Percentiles rank a stretch among this genome's conserved stretches.
phyloP scores from a whole-genome alignment of 306 rosid species.

The Benincasa hispida region DNA sequence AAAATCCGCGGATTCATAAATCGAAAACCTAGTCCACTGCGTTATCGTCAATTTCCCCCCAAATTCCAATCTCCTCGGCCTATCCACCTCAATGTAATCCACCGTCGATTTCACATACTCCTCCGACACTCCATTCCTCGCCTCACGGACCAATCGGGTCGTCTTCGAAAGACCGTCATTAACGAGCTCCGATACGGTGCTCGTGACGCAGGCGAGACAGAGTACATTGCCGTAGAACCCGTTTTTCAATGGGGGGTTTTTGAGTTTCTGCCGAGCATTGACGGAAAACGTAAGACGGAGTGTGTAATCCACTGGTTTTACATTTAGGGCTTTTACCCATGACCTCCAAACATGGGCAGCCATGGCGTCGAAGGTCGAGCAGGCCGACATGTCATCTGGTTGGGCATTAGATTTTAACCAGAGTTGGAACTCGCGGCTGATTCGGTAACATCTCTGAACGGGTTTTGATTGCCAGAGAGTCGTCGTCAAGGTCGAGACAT shows the following conservation, averaged over 20 bases:
- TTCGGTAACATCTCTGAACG: conserved; percentile 60
- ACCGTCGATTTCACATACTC: conserved; percentile 74
- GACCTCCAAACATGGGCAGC: conserved; percentile 87
- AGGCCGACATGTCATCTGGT: conserved; percentile 19
- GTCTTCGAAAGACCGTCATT: conserved; percentile 33
- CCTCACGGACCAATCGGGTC: conserved; percentile 43
- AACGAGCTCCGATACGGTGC: conserved; percentile 45
- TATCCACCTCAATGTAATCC: conserved; percentile 50
- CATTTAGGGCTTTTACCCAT: conserved; percentile 81
- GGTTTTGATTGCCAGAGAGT: conserved; percentile 53
- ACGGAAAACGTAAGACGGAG: conserved; percentile 76
- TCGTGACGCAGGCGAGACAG: conserved; percentile 56
- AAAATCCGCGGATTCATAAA: conserved; percentile 65
- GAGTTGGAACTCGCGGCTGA: conserved; percentile 55
- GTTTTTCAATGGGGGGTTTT: conserved; percentile 42
- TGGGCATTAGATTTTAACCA: conserved; percentile 37
- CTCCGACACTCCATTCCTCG: conserved; percentile 43
- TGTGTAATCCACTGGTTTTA: conserved; percentile 44
- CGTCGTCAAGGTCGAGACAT: conserved; percentile 51
- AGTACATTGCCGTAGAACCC: conserved; percentile 83
- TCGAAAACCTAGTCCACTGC: conserved; percentile 86
- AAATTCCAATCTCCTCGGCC: conserved; percentile 69
- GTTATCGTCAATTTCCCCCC: conserved; percentile 80
- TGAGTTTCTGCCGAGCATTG: conserved; percentile 49
- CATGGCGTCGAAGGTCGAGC: conserved; percentile 79